Conservation (phyloP, 2,329 filamentous ascomycete genomes). For the Graphilbum ipis-grandicollis region DNA sequence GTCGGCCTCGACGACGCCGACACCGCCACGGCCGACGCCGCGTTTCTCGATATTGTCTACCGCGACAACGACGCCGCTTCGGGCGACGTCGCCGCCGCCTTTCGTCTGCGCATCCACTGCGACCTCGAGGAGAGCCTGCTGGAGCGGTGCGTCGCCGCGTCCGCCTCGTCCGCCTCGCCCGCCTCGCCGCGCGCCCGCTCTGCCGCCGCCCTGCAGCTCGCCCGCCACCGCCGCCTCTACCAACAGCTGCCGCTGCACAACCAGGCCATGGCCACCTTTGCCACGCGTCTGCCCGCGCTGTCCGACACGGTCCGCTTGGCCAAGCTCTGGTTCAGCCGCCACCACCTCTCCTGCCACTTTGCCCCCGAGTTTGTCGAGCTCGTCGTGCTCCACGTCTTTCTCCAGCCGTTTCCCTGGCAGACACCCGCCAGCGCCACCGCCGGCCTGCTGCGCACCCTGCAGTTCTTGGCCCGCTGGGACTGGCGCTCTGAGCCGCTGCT, state of each 20-base stretch:
- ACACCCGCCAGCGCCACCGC: slow-evolving; percentile 59
- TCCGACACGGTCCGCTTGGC: slow-evolving; percentile 69
- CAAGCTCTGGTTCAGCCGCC: slow-evolving; percentile 78
- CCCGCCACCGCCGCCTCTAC: slow-evolving; percentile 54
- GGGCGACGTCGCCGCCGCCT: slow-evolving; percentile 29
- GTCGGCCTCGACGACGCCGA: slow-evolving; percentile 68
- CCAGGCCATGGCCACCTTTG: slow-evolving; percentile 63
- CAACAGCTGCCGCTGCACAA: slow-evolving; percentile 60
- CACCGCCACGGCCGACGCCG: slow-evolving; percentile 53
- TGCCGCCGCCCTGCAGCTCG: slow-evolving; percentile 51
- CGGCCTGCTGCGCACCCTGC: slow-evolving; percentile 66
- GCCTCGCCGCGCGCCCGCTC: slow-evolving; percentile 49
- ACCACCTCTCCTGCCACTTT: slow-evolving; percentile 64
- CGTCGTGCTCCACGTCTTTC: slow-evolving; percentile 59
- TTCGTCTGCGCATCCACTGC: slow-evolving; percentile 75
- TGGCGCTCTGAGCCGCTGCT: slow-evolving; percentile 75
- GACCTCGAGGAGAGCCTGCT: slow-evolving; percentile 73
- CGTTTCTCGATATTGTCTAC: slow-evolving; percentile 56
- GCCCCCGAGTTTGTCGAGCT: slow-evolving; percentile 72
- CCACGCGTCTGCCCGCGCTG: slow-evolving; percentile 62
- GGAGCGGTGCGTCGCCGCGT: slow-evolving; percentile 55
- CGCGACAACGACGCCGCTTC: slow-evolving; percentile 29
- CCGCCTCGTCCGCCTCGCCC: too few species aligned
- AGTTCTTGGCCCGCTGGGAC: slow-evolving; percentile 75
- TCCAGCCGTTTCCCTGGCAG: slow-evolving; percentile 66